Evolutionary conservation across 1,284 basidiomycete species (phyloP).

Genomic region (Ceratobasidium sp.): DNA sequence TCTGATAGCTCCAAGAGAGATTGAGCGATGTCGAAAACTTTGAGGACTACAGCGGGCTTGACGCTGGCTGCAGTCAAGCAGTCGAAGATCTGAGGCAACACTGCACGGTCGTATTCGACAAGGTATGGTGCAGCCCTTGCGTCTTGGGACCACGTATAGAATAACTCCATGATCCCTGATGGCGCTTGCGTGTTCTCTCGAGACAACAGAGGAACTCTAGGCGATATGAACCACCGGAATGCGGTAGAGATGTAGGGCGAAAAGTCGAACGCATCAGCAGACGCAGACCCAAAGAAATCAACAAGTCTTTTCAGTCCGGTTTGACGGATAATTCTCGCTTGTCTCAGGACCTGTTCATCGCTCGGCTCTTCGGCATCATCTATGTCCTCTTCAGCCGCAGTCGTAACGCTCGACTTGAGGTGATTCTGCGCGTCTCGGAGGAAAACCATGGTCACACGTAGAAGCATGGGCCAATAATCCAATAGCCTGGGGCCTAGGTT

Average conservation of each 20-base stretch:
- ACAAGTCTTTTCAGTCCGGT: conserved; percentile 85
- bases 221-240: conserved; percentile 80
- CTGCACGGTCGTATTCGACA: conserved; percentile 70
- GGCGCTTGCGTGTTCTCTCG: conserved; percentile 92
- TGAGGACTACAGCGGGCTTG: conserved; percentile 82
- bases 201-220: conserved; percentile 77
- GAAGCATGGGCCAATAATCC: conserved; percentile 73
- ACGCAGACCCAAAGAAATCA: conserved; percentile 77
- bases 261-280: conserved; percentile 76
- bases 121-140: conserved; percentile 68
- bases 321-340: conserved; percentile 72
- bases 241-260: conserved; percentile 69
- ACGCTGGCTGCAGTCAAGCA: conserved; percentile 85
- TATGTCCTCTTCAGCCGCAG: conserved; percentile 49
- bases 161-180: conserved; percentile 87
- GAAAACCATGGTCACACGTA: conserved; percentile 72
- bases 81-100: conserved; percentile 80
- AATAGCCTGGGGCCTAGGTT: conserved; percentile 77
- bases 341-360: conserved; percentile 20
- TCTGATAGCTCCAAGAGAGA: conserved; percentile 67
- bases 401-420: conserved; percentile 49
- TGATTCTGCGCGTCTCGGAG: conserved; percentile 68
- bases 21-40: conserved; percentile 89
- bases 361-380: conserved; percentile 44
- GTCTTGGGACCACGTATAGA: conserved; percentile 78